These are phyloP conservation scores for Lachnellula occidentalis DNA, from an alignment of 2,329 filamentous ascomycete genomes.

Conservation along the genomic window DNA sequence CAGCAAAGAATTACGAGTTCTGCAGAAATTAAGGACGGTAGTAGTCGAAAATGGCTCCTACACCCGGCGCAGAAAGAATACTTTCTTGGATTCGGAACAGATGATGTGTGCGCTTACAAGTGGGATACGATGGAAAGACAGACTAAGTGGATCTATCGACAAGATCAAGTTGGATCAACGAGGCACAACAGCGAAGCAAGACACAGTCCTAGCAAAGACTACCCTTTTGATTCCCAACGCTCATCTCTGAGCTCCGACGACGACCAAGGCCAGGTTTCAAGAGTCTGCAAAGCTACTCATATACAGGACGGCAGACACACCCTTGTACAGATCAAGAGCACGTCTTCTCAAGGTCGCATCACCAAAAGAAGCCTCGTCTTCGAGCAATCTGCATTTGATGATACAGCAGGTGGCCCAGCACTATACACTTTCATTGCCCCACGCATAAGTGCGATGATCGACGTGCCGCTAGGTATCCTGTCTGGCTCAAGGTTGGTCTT, in stretches of 20 bases:
- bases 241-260: background rate
- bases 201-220: too few relatives aligned
- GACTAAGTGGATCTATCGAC: too few relatives aligned
- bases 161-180: too few relatives aligned
- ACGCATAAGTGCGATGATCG: background rate
- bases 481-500: background rate
- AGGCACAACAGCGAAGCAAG: too few relatives aligned
- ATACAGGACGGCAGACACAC: background rate
- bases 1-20: too few relatives aligned
- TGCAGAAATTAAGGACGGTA: too few relatives aligned
- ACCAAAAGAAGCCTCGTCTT: background rate
- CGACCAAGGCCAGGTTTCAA: background rate
- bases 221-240: background rate
- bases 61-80: too few relatives aligned
- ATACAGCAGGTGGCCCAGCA: background rate
- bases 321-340: background rate
- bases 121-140: too few relatives aligned
- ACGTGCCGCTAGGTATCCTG: background rate
- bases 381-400: background rate
- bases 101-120: too few relatives aligned
- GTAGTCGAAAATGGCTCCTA: too few relatives aligned
- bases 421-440: background rate
- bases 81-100: too few relatives aligned
- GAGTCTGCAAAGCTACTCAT: background rate
- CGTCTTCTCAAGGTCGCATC: background rate